Evolutionary conservation across 1,284 basidiomycete genomes (phyloP), one percentile per base, ranked within the genome.

Genomic region (Cutaneotrichosporon dermatis): DNA sequence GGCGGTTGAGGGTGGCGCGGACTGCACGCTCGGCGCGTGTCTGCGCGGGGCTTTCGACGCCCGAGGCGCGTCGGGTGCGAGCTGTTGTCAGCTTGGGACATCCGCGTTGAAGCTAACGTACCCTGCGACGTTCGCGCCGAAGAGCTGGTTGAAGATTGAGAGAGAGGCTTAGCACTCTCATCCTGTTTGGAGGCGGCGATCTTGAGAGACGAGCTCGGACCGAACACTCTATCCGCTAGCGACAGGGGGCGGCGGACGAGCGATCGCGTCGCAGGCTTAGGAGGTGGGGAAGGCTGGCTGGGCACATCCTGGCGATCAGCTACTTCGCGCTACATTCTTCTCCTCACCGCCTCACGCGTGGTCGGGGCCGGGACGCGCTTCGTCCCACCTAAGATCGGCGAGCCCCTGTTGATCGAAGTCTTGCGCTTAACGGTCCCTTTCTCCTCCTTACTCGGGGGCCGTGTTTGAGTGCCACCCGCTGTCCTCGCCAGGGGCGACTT

Each of bases 221-320:
- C 46, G n/a, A 49, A 49, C 46, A 49, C 46, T 36, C 46, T 34
- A n/a, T 49, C 46, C 5, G 46, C 46, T 11, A 49, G 13, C 46
- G 46, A 49, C 25, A 36, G 44, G 8, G 44, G 44, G 6, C 44
- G 44, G 44, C 44, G 44, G 9, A 45, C 33, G 2, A 45, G 44
- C 44, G 44, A 45, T 8, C 46, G 34, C 34, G 34, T 36, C 7
- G 44, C 7, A 25, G 46, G 3, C 46, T 49, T 49, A 33, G 46
- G 46, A 7, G 46, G 46, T 2, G 46, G 46, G 5, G 15, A 7
- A 7, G 46, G 46, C 34, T 46, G 45, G 25, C 3, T 25, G 25
- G 25, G 25, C 2, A 25, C 25, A 25, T 25, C 25, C 25, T 25
- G 25, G 25, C 25, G 25, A 25, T 45, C 44, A 45, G 44, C 44